Base-by-base conservation (phyloP, 202 grass and related monocot species). In the Setaria viridis region DNA sequence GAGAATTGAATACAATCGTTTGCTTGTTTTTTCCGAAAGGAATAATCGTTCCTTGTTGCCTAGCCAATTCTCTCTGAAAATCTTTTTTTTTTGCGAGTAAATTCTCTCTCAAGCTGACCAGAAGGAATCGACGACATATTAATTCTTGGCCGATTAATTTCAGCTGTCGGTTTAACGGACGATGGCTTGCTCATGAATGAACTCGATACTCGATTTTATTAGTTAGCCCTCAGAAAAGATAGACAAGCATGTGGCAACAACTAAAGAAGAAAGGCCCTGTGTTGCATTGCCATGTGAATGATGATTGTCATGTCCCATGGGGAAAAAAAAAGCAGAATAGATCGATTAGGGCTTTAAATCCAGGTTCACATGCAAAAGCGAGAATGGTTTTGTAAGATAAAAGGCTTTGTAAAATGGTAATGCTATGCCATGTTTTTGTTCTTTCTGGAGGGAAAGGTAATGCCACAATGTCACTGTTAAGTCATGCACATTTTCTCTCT, bases 201-300 rank as follows among this genome's bases (percentile, higher is more conserved):
- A 30, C 3, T 45, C 25, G 25, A 25, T 25, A 25, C 25, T 37
- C 9, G 16, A 9, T 37, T 74, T 7, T 7, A 20, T 81, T 32
- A 7, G 53, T 12, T 57, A 21, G 20, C 8, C 8, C 29, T 7
- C 56, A 16, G 6, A 72, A 33, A 32, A 62, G 80, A 58, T 62
- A 21, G 80, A 82, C 35, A 48, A 49, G 30, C 67, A 62, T 73
- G 68, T 62, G 43, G 80, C 80, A 82, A 72, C 80, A 82, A 82
- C 80, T 82, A 82, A 82, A 82, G 68, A 82, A 82, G 68, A 41
- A 62, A 60, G 35, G 2, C 39, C 41, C 5, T 19, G 5, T n/a
- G 35, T 82, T 62, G 29, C 15, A 9, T 82, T 5, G 2, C 55
- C 80, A 72, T 72, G 80, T 82, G 80, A 82, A 73, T 21, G 37